A percentile compares a stretch with the other conserved stretches of the same genome.
Conservation (phyloP, 805 yeast species). For the Wickerhamiella kurtzmanii region DNA sequence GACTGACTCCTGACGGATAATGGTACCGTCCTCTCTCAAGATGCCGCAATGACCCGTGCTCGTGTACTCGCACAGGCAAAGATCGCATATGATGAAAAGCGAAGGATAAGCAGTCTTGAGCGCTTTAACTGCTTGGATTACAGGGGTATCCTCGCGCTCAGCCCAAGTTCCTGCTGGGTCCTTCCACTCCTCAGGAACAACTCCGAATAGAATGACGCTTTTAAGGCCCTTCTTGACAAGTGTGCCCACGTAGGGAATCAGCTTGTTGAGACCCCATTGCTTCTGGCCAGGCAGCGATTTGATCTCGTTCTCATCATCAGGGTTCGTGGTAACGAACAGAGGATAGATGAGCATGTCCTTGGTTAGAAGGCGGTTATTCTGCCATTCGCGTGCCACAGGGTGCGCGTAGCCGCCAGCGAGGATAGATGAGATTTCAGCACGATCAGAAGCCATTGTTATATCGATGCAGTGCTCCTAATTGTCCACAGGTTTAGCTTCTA, state of each 20-base stretch:
- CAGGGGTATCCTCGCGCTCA: slow-evolving; percentile 94
- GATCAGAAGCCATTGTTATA: not conserved
- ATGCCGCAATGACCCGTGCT: slow-evolving; percentile 97
- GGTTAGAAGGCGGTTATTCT: slow-evolving; percentile 64
- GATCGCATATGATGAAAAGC: slow-evolving; percentile 82
- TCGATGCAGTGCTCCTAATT: not conserved
- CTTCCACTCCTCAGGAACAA: slow-evolving; percentile 57
- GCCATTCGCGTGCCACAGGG: slow-evolving; percentile 85
- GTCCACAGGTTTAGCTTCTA: not conserved
- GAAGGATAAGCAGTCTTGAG: slow-evolving; percentile 60
- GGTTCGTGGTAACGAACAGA: slow-evolving; percentile 64
- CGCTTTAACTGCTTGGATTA: slow-evolving; percentile 60
- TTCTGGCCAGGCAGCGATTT: slow-evolving; percentile 77
- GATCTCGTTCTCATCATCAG: slow-evolving; percentile 65
- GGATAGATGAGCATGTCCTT: slow-evolving; percentile 92
- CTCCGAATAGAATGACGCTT: slow-evolving; percentile 86
- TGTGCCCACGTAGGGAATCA: slow-evolving; percentile 54
- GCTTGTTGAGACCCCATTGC: slow-evolving; percentile 69
- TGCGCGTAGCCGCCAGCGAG: slow-evolving; percentile 92
- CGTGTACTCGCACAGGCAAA: slow-evolving; percentile 92
- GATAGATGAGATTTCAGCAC: slow-evolving; percentile 45
- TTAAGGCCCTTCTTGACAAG: slow-evolving; percentile 70
- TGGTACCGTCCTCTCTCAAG: slow-evolving; percentile 70
- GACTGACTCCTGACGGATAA: slow-evolving; percentile 62
- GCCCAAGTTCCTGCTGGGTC: slow-evolving; percentile 80